These are phyloP conservation scores for Colletotrichum viniferum DNA, from an alignment of 2,329 filamentous ascomycete species.

Conservation along the genomic window DNA sequence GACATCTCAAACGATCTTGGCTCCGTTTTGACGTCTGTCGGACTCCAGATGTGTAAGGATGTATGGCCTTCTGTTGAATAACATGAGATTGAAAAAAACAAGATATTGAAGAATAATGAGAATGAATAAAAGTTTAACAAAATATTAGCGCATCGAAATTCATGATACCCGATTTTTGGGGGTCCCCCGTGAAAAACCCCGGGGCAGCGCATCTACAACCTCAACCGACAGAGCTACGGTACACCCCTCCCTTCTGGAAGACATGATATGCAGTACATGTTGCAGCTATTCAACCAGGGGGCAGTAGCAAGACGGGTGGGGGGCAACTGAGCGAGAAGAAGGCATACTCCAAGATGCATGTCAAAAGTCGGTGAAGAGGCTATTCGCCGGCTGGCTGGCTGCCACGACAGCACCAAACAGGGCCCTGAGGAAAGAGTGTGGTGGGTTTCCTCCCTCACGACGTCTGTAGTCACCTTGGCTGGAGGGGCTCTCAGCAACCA, in stretches of 20 bases:
- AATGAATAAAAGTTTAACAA: not conserved
- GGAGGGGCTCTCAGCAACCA: not conserved
- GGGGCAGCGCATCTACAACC: not conserved
- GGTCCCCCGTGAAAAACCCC: not conserved
- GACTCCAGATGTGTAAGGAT: not conserved
- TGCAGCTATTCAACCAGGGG: not conserved
- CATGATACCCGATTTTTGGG: not conserved
- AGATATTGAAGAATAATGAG: not conserved
- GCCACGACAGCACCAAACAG: slow-evolving; percentile 12
- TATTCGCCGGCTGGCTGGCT: slow-evolving; percentile 9
- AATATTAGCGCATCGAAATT: not conserved
- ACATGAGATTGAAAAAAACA: not conserved
- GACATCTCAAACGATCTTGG: not conserved
- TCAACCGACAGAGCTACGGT: not conserved
- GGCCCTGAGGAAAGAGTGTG: not conserved
- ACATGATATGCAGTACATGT: not conserved
- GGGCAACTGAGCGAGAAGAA: not conserved
- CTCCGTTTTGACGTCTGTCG: slow-evolving; percentile 17
- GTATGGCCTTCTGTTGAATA: not conserved
- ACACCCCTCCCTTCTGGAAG: not conserved
- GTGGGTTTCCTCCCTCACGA: not conserved
- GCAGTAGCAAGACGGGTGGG: not conserved
- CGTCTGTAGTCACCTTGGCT: not conserved
- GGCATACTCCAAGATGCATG: not conserved
- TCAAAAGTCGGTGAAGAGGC: slow-evolving; percentile 20